These are phyloP conservation scores for Gynochthodes officinalis DNA, from an alignment of 257 asterid species.

Conservation along the genomic window DNA sequence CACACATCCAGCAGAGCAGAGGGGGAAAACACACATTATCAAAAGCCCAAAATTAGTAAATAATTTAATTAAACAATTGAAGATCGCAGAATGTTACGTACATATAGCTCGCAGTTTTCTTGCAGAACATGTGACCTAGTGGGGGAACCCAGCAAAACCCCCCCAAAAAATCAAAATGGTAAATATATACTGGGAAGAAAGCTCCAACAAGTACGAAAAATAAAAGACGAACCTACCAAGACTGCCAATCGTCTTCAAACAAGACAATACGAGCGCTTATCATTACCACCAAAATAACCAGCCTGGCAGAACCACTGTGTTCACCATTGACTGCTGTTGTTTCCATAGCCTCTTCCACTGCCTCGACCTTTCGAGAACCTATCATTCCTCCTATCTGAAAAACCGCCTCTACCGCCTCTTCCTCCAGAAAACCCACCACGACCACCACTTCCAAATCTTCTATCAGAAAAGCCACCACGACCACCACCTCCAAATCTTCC, in stretches of 20 bases:
- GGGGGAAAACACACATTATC: no score
- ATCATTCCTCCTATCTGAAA: slow-evolving; percentile 27
- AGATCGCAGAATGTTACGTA: background rate
- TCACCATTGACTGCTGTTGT: slow-evolving; percentile 54
- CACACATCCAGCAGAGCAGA: no score
- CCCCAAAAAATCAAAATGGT: background rate
- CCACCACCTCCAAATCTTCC: slow-evolving; percentile 55
- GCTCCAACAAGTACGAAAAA: background rate
- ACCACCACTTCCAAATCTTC: slow-evolving; percentile 28
- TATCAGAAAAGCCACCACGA: slow-evolving; percentile 43
- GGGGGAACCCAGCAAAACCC: slow-evolving; percentile 21
- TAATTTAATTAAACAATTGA: background rate
- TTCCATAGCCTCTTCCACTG: slow-evolving; percentile 36
- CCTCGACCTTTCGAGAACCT: slow-evolving; percentile 32
- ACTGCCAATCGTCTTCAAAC: background rate
- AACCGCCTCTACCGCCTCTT: slow-evolving; percentile 39
- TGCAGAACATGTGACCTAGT: background rate
- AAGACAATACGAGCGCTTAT: background rate
- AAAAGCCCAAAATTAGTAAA: no score
- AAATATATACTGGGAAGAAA: slow-evolving; percentile 6
- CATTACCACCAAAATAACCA: slow-evolving; percentile 15
- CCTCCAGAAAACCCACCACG: slow-evolving; percentile 33
- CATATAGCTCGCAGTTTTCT: slow-evolving; percentile 1
- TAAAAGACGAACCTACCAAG: background rate
- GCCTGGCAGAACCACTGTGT: background rate